phyloP scores from a whole-genome alignment of 805 yeast genomes.

The Lachancea thermotolerans region DNA sequence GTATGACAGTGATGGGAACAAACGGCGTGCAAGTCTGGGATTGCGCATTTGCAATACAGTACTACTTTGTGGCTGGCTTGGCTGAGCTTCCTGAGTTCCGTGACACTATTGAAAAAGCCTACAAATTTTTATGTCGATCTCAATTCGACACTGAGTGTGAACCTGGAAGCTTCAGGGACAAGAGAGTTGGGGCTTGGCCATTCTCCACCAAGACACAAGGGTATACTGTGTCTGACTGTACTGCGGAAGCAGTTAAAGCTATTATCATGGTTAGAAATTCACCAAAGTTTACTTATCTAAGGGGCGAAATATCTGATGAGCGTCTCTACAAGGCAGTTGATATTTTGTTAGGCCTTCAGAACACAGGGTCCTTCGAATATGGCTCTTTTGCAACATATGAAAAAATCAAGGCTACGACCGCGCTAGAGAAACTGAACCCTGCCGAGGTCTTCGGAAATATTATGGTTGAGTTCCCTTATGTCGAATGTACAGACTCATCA shows the following conservation, averaged over 20 bases:
- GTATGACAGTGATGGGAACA: slow-evolving; percentile 92
- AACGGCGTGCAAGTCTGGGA: slow-evolving; percentile 99
- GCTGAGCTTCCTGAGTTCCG: slow-evolving; percentile 63
- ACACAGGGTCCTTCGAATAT: slow-evolving; percentile 66
- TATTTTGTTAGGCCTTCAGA: slow-evolving; percentile 68
- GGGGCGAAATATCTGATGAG: slow-evolving; percentile 46
- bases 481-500: slow-evolving; percentile 95
- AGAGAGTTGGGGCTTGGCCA: slow-evolving; percentile 88
- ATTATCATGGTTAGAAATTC: slow-evolving; percentile 82
- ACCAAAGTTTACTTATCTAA: slow-evolving; percentile 41
- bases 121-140: slow-evolving; percentile 65
- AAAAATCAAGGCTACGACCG: slow-evolving; percentile 68
- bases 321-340: slow-evolving; percentile 67
- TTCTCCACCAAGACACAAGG: slow-evolving; percentile 95
- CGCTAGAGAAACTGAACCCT: slow-evolving; percentile 76
- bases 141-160: slow-evolving; percentile 81
- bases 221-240: slow-evolving; percentile 92
- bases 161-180: slow-evolving; percentile 74
- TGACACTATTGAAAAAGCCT: slow-evolving; percentile 57
- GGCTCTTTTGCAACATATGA: slow-evolving; percentile 96
- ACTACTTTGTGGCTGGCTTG: slow-evolving; percentile 69
- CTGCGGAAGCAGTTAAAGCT: slow-evolving; percentile 93
- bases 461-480: slow-evolving; percentile 98
- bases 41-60: slow-evolving; percentile 83
- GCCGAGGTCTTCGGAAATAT: slow-evolving; percentile 98